Evolutionary conservation across 192 early-diverging fungal genomes (phyloP), one percentile per base, ranked within the genome.

Genomic region (Coemansia sp.): DNA sequence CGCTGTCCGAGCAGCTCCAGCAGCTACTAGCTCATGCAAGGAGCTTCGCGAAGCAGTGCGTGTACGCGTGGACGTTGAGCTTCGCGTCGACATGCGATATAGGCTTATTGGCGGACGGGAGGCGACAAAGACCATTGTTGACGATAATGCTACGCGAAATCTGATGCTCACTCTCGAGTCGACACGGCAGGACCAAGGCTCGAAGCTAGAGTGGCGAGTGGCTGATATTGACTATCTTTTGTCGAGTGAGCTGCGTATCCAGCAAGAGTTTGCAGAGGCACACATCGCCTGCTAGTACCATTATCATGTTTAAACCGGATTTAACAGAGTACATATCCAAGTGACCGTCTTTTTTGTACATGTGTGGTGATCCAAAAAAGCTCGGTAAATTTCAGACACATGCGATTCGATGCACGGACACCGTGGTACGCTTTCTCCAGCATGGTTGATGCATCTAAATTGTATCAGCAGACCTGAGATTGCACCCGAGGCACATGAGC

Each of bases 211-310:
- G 45, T 78, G 76, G 76, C 70, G 71, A 1, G 71, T 78, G 5
- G 76, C 76, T 12, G 76, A 78, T 42, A 73, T 78, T 65, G 76
- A 78, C 64, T 78, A 78, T 48, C 37, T 78, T 50, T 61, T 78
- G 42, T 78, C 76, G 5, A 78, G 71, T 60, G 76, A 78, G 71
- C 66, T 23, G 29, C 67, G 76, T 23, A 63, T 78, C 60, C 44
- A 63, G 50, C 17, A 63, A 3, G 71, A 73, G 51, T 60, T 78
- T 15, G 68, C 57, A 15, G 67, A 73, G 50, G 71, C 76, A 14
- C 51, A 61, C n/a, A 61, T 31, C 2, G 59, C 59, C 32, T 61
- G n/a, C 36, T 61, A 61, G 36, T 17, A 21, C 2, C 55, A n/a
- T 15, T 11, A 32, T 25, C 57, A 59, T 59, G 25, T 36, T 53